These are phyloP conservation scores for Glycine soja DNA, from an alignment of 306 rosid species.

Conservation along the genomic window DNA sequence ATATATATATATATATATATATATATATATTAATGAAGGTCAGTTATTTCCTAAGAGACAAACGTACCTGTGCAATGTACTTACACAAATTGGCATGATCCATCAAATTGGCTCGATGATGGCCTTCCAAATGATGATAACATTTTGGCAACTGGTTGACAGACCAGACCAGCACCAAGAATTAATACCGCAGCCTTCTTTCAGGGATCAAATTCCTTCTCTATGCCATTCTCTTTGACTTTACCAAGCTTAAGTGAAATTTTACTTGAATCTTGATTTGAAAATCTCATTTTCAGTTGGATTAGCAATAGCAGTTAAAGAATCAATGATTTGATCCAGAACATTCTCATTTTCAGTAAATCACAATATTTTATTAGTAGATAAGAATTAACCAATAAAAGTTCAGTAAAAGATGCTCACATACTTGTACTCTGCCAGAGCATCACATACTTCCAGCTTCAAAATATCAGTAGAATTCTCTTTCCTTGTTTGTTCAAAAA, in stretches of 20 bases:
- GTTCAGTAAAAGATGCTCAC: too few relatives aligned
- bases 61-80: constrained; percentile 75
- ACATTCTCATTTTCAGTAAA: constrained; percentile 6
- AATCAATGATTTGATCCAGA: constrained; percentile 80
- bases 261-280: constrained; percentile 58
- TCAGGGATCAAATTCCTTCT: constrained; percentile 55
- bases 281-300: constrained; percentile 50
- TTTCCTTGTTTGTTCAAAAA: constrained; percentile 70
- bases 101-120: constrained; percentile 65
- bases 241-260: constrained; percentile 72
- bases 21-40: too few relatives aligned
- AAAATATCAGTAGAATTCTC: constrained; percentile 51
- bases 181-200: constrained; percentile 77
- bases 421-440: constrained; percentile 87
- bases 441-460: constrained; percentile 69
- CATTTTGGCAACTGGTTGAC: constrained; percentile 88
- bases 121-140: constrained; percentile 68
- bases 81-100: constrained; percentile 62
- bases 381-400: constrained; percentile 25
- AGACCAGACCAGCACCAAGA: constrained; percentile 96
- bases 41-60: constrained; percentile 28
- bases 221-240: constrained; percentile 57
- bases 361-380: too few relatives aligned
- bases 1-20: too few relatives aligned
- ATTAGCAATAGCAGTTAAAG: constrained; percentile 78